phyloP scores from a whole-genome alignment of 768 basidiomycete genomes.

The Hortiboletus campestris region DNA sequence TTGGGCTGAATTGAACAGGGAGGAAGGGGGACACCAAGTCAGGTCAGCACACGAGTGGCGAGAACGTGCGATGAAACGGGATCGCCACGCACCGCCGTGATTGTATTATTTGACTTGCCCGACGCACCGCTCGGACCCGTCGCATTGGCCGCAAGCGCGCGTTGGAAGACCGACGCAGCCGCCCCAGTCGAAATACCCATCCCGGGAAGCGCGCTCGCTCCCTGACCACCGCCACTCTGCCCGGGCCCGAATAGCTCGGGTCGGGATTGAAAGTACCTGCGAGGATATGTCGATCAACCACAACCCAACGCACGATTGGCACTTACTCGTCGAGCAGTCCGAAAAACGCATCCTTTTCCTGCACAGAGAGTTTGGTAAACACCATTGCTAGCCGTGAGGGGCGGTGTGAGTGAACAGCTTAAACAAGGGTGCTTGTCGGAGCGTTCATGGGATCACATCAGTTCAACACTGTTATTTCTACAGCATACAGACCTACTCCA shows the following conservation, averaged over 20 bases:
- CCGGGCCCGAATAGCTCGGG: slow-evolving; percentile 61
- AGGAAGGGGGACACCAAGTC: too few species aligned
- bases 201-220: slow-evolving; percentile 17
- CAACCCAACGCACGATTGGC: neutral
- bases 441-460: neutral
- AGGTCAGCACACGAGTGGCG: too few species aligned
- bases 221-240: slow-evolving; percentile 18
- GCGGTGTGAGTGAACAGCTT: neutral
- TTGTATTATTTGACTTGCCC: slow-evolving; percentile 34
- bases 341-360: slow-evolving; percentile 84
- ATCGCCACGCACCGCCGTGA: slow-evolving; percentile 30
- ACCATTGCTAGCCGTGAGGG: slow-evolving; percentile 50
- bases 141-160: slow-evolving; percentile 43
- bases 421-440: neutral
- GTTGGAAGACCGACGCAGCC: slow-evolving; percentile 44
- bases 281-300: neutral
- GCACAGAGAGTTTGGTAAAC: slow-evolving; percentile 60
- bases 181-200: slow-evolving; percentile 23
- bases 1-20: too few species aligned
- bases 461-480: slow-evolving; percentile 21
- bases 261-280: slow-evolving; percentile 71
- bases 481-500: slow-evolving; percentile 32
- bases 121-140: neutral
- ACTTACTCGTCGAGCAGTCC: slow-evolving; percentile 73
- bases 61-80: too few species aligned